A percentile compares a stretch with the other conserved stretches of the same genome.
Conservation (phyloP, 257 asterid genomes). For the Petunia secreta region DNA sequence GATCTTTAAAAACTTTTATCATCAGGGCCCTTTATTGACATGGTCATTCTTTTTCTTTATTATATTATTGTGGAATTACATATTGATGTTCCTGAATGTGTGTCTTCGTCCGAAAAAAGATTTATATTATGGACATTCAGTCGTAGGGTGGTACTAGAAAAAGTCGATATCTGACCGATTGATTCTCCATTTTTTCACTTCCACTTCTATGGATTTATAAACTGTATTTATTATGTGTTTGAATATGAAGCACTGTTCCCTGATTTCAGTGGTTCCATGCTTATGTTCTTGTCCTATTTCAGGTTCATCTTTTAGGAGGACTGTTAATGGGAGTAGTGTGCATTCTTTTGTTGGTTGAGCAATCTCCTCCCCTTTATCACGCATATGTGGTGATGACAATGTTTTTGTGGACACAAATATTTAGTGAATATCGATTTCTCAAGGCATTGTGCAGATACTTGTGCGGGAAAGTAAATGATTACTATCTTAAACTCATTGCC, state of each 20-base stretch:
- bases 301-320: constrained; percentile 72
- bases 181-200: neutral
- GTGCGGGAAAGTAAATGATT: constrained; percentile 46
- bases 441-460: constrained; percentile 65
- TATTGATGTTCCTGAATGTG: neutral
- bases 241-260: neutral
- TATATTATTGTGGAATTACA: neutral
- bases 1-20: neutral
- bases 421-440: constrained; percentile 70
- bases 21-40: neutral
- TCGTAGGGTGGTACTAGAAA: neutral
- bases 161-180: neutral
- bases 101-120: neutral
- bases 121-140: constrained; percentile 3
- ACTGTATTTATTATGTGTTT: neutral
- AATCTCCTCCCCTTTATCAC: constrained; percentile 90
- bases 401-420: constrained; percentile 88
- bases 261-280: neutral
- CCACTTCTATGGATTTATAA: neutral
- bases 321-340: constrained; percentile 62
- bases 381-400: constrained; percentile 83
- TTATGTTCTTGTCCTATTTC: constrained; percentile 31
- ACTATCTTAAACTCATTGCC: constrained; percentile 55
- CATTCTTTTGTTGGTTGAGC: constrained; percentile 68
- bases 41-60: neutral